Evolutionary conservation across 1,284 basidiomycete species (phyloP).

Genomic region (Cutaneotrichosporon sp.): DNA sequence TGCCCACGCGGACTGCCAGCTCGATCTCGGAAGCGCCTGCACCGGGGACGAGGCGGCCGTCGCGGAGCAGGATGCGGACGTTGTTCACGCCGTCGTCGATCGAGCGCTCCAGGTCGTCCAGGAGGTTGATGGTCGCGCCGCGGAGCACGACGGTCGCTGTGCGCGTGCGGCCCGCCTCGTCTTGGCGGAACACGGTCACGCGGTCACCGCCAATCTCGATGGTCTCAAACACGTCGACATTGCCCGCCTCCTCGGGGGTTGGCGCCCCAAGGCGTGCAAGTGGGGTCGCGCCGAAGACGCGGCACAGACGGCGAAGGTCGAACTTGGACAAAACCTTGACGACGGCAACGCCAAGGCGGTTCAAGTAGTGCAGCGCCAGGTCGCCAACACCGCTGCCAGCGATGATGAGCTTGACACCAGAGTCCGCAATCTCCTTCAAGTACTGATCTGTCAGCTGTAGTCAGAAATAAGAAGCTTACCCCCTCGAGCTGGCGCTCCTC

Average conservation of each 20-base stretch:
- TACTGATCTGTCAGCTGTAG: constrained; percentile 56
- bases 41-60: constrained; percentile 84
- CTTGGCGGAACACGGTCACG: constrained; percentile 90
- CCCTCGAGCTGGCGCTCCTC: constrained; percentile 96
- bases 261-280: constrained; percentile 93
- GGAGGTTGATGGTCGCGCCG: constrained; percentile 90
- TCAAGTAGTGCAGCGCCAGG: constrained; percentile 94
- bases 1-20: constrained; percentile 74
- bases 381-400: constrained; percentile 91
- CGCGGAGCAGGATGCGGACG: constrained; percentile 88
- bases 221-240: constrained; percentile 89
- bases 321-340: constrained; percentile 98
- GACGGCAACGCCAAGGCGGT: constrained; percentile 87
- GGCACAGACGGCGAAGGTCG: constrained; percentile 87
- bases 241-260: constrained; percentile 92
- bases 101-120: constrained; percentile 94
- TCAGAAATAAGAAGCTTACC: constrained; percentile 52
- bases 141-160: constrained; percentile 92
- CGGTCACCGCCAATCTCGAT: constrained; percentile 96
- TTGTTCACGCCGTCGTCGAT: constrained; percentile 97
- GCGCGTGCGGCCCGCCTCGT: constrained; percentile 66
- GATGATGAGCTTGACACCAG: constrained; percentile 89
- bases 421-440: constrained; percentile 94
- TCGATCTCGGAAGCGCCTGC: constrained; percentile 93
- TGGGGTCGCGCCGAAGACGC: constrained; percentile 93